Conservation (phyloP, 2,329 filamentous ascomycete species). For the Beauveria scarabaeidicola region DNA sequence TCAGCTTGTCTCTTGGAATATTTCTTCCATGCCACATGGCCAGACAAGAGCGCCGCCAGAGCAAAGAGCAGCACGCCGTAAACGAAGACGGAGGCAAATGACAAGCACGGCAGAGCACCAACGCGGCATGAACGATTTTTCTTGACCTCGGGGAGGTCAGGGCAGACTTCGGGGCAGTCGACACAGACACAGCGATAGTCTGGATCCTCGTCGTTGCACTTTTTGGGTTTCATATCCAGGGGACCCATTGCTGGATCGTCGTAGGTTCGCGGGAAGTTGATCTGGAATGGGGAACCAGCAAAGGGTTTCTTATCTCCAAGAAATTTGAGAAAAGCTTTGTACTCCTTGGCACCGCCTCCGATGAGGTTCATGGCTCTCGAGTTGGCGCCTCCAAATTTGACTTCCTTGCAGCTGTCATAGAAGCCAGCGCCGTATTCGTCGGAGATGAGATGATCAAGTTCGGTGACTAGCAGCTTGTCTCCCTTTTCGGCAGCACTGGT, state of each 20-base stretch:
- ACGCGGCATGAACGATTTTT: conserved; percentile 68
- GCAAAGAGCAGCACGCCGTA: conserved; percentile 70
- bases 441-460: conserved; percentile 83
- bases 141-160: conserved; percentile 68
- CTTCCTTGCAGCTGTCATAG: conserved; percentile 96
- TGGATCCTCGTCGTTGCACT: conserved; percentile 83
- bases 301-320: conserved; percentile 78
- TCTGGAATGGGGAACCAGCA: conserved; percentile 92
- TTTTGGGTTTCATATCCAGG: conserved; percentile 64
- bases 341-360: conserved; percentile 88
- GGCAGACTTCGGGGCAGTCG: conserved; percentile 82
- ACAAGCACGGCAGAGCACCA: conserved; percentile 82
- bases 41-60: conserved; percentile 57
- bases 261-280: conserved; percentile 71
- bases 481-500: conserved; percentile 60
- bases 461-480: conserved; percentile 58
- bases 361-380: conserved; percentile 93
- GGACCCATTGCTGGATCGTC: conserved; percentile 62
- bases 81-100: conserved; percentile 81
- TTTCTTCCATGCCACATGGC: conserved; percentile 66
- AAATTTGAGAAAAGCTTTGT: conserved; percentile 79
- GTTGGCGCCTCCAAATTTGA: conserved; percentile 94
- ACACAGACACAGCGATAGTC: conserved; percentile 86
- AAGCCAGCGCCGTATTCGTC: conserved; percentile 78
- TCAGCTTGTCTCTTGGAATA: conserved; percentile 70